These are phyloP conservation scores for Globisporangium splendens DNA, from an alignment of 352 stramenopile species.

Conservation along the genomic window DNA sequence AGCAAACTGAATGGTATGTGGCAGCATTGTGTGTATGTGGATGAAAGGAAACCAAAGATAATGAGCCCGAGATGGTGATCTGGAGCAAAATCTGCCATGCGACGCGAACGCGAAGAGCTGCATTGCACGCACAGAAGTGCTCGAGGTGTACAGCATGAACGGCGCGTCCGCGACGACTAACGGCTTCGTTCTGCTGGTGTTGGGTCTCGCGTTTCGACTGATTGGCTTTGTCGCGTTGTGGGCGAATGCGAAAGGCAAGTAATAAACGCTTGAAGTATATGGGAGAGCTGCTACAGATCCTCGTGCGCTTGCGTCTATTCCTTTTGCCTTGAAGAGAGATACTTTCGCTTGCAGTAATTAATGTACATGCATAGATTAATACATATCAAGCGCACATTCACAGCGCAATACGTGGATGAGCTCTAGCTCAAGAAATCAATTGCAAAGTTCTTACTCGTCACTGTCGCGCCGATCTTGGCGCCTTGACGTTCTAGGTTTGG, in stretches of 20 bases:
- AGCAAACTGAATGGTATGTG: background rate
- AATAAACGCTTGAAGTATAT: too few relatives aligned
- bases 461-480: too few relatives aligned
- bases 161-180: constrained; percentile 19
- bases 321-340: too few relatives aligned
- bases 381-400: too few relatives aligned
- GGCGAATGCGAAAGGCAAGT: constrained; percentile 18
- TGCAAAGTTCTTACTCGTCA: too few relatives aligned
- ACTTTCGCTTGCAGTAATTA: too few relatives aligned
- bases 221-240: constrained; percentile 31
- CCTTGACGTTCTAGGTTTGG: too few relatives aligned
- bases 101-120: background rate
- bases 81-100: constrained; percentile 40
- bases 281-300: too few relatives aligned
- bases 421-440: too few relatives aligned
- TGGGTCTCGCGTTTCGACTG: constrained; percentile 32
- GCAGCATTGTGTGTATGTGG: background rate
- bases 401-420: too few relatives aligned
- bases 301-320: too few relatives aligned
- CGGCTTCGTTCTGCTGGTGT: constrained; percentile 25
- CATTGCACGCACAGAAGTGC: constrained; percentile 16
- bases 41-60: background rate
- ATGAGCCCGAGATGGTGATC: constrained; percentile 44
- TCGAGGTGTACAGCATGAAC: constrained; percentile 46
- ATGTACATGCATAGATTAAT: too few relatives aligned